Percentiles rank a stretch among this genome's conserved stretches.
Evolutionary conservation across 169 alveolate genomes (phyloP).

Genomic region (Amoebophrya sp.): DNA sequence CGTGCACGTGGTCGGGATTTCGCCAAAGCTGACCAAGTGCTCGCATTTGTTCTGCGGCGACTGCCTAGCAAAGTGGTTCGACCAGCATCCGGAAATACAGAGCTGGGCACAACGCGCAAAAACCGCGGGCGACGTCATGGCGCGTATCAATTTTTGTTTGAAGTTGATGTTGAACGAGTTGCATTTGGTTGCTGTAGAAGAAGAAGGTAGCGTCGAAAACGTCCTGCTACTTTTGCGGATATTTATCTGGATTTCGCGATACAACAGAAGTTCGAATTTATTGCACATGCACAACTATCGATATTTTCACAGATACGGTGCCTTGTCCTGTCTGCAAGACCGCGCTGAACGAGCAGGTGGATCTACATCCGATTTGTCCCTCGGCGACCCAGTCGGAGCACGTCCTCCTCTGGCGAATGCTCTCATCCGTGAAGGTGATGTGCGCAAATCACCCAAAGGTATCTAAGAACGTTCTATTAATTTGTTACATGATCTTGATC

Average conservation of each 20-base stretch:
- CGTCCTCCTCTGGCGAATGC: not conserved
- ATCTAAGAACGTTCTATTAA: no score
- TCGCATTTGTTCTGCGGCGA: slow-evolving; percentile 20
- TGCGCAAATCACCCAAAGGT: not conserved
- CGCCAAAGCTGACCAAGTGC: slow-evolving; percentile 13
- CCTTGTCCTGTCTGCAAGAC: slow-evolving; percentile 21
- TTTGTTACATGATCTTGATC: no score
- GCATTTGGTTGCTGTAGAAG: no score
- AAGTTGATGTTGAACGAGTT: no score
- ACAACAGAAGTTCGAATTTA: no score
- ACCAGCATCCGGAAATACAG: not conserved
- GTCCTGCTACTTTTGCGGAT: no score
- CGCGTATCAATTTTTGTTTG: not conserved
- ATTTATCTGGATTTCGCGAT: no score
- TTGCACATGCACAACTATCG: no score
- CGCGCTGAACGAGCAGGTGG: slow-evolving; percentile 8
- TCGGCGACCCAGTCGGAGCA: slow-evolving; percentile 1
- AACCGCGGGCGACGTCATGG: not conserved
- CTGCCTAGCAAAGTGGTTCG: slow-evolving; percentile 4
- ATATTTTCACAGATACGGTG: not conserved
- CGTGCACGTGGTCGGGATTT: slow-evolving; percentile 5
- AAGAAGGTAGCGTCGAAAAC: no score
- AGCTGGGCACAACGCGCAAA: not conserved
- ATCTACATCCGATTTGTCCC: not conserved
- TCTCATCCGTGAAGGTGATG: not conserved